Percentiles rank a stretch among this genome's conserved stretches.
These are phyloP conservation scores for Carex scoparia DNA, from an alignment of 176 grass and related monocot genomes.

Conservation along the genomic window DNA sequence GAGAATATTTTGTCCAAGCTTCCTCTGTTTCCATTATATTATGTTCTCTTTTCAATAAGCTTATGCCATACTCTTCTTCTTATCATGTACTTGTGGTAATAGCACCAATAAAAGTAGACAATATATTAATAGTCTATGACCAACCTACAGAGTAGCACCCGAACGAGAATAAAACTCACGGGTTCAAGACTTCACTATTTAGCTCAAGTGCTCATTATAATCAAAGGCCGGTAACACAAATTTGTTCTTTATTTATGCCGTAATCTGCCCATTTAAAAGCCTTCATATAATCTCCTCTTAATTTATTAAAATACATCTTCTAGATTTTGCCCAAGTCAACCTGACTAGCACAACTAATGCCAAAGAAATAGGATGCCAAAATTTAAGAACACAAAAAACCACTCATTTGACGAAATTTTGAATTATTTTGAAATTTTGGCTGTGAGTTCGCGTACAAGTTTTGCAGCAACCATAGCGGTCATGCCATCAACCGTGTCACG, in stretches of 20 bases:
- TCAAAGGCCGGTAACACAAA: not conserved
- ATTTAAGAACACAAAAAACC: not conserved
- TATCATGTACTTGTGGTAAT: not conserved
- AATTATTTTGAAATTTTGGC: constrained; percentile 93
- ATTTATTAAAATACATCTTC: not conserved
- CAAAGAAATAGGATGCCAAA: not conserved
- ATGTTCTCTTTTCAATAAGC: constrained; percentile 11
- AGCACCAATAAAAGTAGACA: not conserved
- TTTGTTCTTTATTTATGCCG: not conserved
- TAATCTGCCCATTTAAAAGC: not conserved
- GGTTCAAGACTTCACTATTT: not conserved
- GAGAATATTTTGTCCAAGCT: not conserved
- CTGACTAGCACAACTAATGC: not conserved
- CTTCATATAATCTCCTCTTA: not conserved
- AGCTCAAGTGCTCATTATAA: not conserved
- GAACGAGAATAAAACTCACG: not conserved
- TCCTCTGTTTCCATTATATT: not conserved
- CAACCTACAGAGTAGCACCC: not conserved
- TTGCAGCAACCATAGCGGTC: constrained; percentile 95
- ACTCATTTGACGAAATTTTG: not conserved
- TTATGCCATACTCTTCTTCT: constrained; percentile 12
- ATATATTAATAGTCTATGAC: not conserved
- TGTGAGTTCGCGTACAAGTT: constrained; percentile 84
- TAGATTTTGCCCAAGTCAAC: not conserved
- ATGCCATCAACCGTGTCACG: constrained; percentile 93